Base-by-base conservation (phyloP, 805 yeast genomes). In the Blastobotrys peoriensis region DNA sequence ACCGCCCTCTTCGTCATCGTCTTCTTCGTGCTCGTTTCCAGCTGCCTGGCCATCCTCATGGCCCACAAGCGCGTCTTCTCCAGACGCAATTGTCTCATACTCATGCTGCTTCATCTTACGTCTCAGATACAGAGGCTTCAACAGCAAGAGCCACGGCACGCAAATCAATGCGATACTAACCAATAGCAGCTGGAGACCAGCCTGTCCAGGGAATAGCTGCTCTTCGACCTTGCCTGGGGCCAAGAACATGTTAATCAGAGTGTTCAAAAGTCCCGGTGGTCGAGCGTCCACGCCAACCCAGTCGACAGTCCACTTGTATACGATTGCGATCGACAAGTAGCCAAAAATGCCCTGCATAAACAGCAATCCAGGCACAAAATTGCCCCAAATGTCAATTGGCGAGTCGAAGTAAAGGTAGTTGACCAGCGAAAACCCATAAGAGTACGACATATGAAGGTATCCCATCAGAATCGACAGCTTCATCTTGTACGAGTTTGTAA, bases 301-400 rank as follows among this genome's bases (percentile, higher is more conserved):
- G 70, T 93, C 93, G 40, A 86, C 83, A 18, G 81, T 69, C 98
- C 98, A 93, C 67, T 93, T 93, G 73, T 86, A 91, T 23, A 93
- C 75, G 54, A 93, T 93, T 47, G 87, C 75, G 53, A 89, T 63
- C 0, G 95, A 77, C 49, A 93, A 71, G 63, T 93, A 93, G 33
- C 98, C 98, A 62, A 93, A 93, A 38, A 93, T 91, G 41, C 95
- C 83, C 66, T 88, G 95, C 96, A 93, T 87, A 66, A 93, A 93
- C 40, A 93, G 69, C 45, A 93, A 70, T 33, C 98, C 96, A 1
- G 98, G 98, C 47, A 91, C 73, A 60, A 93, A 93, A 67, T 91
- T 93, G 48, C 98, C 98, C 56, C 84, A 66, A 36, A 93, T 79
- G 62, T 93, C 97, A 53, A 93, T 79, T 39, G 64, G 63, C 33